Conservation (phyloP, 768 basidiomycete species). For the Phanerodontia chrysosporium region DNA sequence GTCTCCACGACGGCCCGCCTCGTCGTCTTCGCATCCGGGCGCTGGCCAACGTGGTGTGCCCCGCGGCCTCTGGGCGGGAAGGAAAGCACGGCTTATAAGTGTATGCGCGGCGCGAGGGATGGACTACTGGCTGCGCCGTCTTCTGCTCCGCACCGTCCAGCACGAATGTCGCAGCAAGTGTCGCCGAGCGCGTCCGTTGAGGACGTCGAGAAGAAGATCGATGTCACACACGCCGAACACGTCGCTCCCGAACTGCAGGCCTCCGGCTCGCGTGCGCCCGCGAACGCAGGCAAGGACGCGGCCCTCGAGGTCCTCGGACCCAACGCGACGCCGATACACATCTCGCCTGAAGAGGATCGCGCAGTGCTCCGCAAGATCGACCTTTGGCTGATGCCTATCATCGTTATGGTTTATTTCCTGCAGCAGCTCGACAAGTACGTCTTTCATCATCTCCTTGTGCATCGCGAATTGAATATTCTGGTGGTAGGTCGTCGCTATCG, state of each 20-base stretch:
- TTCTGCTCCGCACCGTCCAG: background rate
- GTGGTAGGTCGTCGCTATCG: slow-evolving; percentile 41
- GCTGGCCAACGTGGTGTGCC: slow-evolving; percentile 9
- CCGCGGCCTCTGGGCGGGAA: slow-evolving; percentile 18
- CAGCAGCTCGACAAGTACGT: slow-evolving; percentile 41
- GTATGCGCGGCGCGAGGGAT: too few relatives aligned
- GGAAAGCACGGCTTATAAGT: slow-evolving; percentile 14
- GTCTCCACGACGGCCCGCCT: background rate
- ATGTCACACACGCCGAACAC: slow-evolving; percentile 26
- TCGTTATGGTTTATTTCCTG: slow-evolving; percentile 37
- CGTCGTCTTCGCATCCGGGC: background rate
- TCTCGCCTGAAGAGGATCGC: slow-evolving; percentile 28
- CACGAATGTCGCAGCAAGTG: background rate
- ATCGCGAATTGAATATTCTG: too few relatives aligned
- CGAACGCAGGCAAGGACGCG: slow-evolving; percentile 14
- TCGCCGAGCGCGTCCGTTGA: background rate
- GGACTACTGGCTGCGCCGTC: too few relatives aligned
- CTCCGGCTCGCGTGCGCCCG: slow-evolving; percentile 24
- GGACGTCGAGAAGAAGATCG: slow-evolving; percentile 3
- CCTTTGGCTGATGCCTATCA: slow-evolving; percentile 34
- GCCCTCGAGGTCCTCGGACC: slow-evolving; percentile 14
- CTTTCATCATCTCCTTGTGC: background rate
- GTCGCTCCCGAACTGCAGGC: slow-evolving; percentile 17
- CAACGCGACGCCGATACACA: slow-evolving; percentile 1
- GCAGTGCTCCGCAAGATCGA: slow-evolving; percentile 37